These are phyloP conservation scores for Proliferodiscus dingleyae DNA, from an alignment of 2,329 filamentous ascomycete species.

Conservation along the genomic window DNA sequence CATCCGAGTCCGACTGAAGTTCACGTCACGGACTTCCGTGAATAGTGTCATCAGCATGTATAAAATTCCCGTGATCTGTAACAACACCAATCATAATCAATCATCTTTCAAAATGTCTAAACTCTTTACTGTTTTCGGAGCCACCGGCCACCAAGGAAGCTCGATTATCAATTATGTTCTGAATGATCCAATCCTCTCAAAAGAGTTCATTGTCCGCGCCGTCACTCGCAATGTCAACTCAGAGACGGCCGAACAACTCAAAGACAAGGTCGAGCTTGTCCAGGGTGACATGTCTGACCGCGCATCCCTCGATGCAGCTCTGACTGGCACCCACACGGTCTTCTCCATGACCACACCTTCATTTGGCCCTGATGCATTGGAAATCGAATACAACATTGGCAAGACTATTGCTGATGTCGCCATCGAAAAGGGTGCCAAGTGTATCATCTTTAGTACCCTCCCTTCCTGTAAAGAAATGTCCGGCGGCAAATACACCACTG, in stretches of 20 bases:
- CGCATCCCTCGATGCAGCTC: constrained; percentile 36
- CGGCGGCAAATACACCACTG: constrained; percentile 33
- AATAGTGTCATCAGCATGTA: no score
- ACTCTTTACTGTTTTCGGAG: constrained; percentile 44
- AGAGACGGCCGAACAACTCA: constrained; percentile 26
- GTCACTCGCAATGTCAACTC: constrained; percentile 35
- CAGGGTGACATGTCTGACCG: constrained; percentile 24
- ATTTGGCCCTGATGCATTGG: constrained; percentile 28
- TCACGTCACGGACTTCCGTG: no score
- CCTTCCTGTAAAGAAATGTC: constrained; percentile 33
- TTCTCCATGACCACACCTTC: constrained; percentile 43
- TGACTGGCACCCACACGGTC: constrained; percentile 42
- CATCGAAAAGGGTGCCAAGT: constrained; percentile 35
- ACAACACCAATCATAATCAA: no score
- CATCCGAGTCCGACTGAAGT: no score
- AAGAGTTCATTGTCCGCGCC: constrained; percentile 44
- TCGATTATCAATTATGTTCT: constrained; percentile 43
- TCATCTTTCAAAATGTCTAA: constrained; percentile 20
- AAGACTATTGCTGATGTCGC: constrained; percentile 40
- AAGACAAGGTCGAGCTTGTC: not conserved
- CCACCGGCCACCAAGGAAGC: constrained; percentile 48
- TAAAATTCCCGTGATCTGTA: no score
- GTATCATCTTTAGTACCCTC: constrained; percentile 40
- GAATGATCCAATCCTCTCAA: constrained; percentile 39
- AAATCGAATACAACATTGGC: constrained; percentile 22